Evolutionary conservation across 257 asterid genomes (phyloP), one percentile per base, ranked within the genome.

Genomic region (Solanum rostratum): DNA sequence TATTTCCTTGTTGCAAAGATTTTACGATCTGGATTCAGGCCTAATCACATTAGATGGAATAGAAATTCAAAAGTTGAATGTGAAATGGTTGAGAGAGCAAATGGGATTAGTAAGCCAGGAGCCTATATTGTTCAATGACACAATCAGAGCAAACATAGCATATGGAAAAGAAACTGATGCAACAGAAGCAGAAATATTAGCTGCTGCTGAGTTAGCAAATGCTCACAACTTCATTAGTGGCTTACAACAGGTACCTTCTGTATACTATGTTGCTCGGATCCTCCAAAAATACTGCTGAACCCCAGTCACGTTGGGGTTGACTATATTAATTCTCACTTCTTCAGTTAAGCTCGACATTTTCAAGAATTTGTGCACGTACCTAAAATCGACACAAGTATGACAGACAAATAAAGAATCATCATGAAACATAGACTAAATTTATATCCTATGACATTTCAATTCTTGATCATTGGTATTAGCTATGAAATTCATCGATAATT

Each of bases 71-170:
- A 76, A 85, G 37, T 81, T 92, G 78, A 89, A 85, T 0, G 39
- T 90, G 87, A 88, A 88, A 68, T 92, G 93, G 93, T 49, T 90
- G 39, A 88, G 95, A 80, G 89, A 86, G 83, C 95, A 90, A 83
- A 92, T 90, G 89, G 95, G 95, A 11, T 53, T 90, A 24, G 95
- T 92, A 33, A 92, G 91, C 84, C 93, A 92, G 54, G 93, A 90
- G 84, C 92, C 92, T 0, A 83, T 90, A 6, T 82, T 92, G 59
- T 89, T 90, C 85, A 89, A 90, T 30, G 89, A 89, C 83, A 88
- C 93, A 0, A 87, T 91, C 5, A 85, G 93, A 19, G 89, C 90
- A 63, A 92, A 92, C 81, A 92, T 92, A 43, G 88, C 89, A 7
- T 92, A 90, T 24, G 95, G 92, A 60, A 89, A 86, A 70, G 90